These are phyloP conservation scores for Polygonum aviculare DNA, from an alignment of 148 eudicot genomes.

Conservation along the genomic window DNA sequence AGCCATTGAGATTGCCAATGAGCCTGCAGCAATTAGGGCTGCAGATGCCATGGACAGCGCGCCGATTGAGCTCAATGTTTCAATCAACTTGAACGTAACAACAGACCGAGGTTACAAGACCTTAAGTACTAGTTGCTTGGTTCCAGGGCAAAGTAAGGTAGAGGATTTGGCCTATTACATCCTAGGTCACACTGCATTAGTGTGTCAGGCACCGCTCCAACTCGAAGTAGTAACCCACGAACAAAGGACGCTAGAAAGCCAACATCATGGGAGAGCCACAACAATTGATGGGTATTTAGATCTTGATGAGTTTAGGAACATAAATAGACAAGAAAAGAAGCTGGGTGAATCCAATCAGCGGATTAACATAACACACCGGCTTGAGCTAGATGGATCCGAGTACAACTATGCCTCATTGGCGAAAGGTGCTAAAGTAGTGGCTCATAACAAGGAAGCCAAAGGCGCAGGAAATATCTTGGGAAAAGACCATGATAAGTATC, in stretches of 20 bases:
- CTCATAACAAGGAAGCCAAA: slow-evolving; percentile 83
- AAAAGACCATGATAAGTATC: slow-evolving; percentile 87
- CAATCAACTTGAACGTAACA: slow-evolving; percentile 25
- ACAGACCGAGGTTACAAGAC: slow-evolving; percentile 16
- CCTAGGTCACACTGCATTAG: slow-evolving; percentile 38
- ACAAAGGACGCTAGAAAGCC: slow-evolving; percentile 20
- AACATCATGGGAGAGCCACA: slow-evolving; percentile 27
- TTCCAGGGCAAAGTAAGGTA: slow-evolving; percentile 24
- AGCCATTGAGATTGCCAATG: slow-evolving; percentile 10
- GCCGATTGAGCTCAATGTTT: slow-evolving; percentile 33
- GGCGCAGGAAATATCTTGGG: slow-evolving; percentile 81
- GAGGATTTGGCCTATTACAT: slow-evolving; percentile 35
- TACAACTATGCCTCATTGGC: slow-evolving; percentile 84
- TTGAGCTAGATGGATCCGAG: slow-evolving; percentile 81
- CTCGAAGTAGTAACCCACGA: slow-evolving; percentile 19
- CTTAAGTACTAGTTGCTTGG: slow-evolving; percentile 22
- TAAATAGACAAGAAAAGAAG: slow-evolving; percentile 31
- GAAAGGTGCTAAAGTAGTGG: slow-evolving; percentile 92
- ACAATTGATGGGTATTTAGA: slow-evolving; percentile 31
- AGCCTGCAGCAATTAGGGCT: slow-evolving; percentile 15
- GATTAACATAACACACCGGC: slow-evolving; percentile 59
- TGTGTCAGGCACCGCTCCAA: slow-evolving; percentile 28
- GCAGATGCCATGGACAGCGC: slow-evolving; percentile 22
- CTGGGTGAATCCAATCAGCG: slow-evolving; percentile 27
- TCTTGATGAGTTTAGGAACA: slow-evolving; percentile 40